Conservation (phyloP, 805 yeast species). For the Lipomyces orientalis region DNA sequence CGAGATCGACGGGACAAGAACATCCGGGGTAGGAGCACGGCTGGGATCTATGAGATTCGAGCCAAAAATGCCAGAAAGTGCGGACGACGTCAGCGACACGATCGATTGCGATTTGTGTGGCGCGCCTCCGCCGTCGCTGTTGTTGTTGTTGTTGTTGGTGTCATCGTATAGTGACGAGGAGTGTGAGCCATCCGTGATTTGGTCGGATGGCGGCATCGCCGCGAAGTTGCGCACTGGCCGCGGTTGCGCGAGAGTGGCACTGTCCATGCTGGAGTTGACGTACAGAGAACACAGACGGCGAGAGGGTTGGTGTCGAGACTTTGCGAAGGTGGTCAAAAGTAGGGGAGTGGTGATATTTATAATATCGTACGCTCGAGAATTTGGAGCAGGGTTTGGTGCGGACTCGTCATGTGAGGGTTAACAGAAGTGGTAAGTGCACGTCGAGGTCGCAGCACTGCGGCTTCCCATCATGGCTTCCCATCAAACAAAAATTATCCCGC, state of each 20-base stretch:
- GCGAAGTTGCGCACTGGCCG: conserved; percentile 17
- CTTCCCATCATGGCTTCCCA: too few relatives aligned
- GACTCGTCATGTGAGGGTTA: too few relatives aligned
- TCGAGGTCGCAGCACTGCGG: background rate
- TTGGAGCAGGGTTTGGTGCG: too few relatives aligned
- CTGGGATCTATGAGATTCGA: conserved; percentile 48
- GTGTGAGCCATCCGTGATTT: background rate
- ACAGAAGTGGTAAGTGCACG: too few relatives aligned
- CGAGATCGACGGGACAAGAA: background rate
- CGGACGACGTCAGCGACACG: conserved; percentile 41
- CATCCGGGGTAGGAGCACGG: conserved; percentile 40
- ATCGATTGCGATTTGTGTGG: conserved; percentile 32
- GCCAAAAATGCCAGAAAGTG: conserved; percentile 49
- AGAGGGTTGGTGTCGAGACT: background rate
- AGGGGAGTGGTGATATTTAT: background rate
- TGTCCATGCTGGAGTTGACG: background rate
- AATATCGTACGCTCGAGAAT: too few relatives aligned
- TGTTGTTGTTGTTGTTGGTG: background rate
- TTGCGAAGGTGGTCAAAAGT: background rate
- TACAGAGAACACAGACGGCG: background rate
- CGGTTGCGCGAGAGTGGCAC: background rate
- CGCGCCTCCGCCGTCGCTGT: background rate
- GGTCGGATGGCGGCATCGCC: conserved; percentile 9
- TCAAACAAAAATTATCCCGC: background rate
- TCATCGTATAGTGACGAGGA: conserved; percentile 8